Evolutionary conservation across 1,284 basidiomycete genomes (phyloP).

Genomic region (Sporisorium scitamineum): DNA sequence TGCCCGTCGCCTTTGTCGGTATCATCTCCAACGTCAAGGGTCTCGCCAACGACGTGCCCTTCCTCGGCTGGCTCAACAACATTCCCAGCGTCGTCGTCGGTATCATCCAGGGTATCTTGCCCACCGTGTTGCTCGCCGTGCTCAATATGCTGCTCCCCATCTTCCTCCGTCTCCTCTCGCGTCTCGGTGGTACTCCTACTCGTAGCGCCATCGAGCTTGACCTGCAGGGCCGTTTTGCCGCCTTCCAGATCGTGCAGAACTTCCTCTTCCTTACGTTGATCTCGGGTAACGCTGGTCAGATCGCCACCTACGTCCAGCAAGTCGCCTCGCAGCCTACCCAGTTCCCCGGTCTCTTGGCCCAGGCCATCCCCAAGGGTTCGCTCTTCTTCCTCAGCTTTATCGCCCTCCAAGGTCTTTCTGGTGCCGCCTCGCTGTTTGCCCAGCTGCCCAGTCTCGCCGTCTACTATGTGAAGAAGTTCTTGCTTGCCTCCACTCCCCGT

Average conservation of each 20-base stretch:
- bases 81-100: constrained; percentile 74
- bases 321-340: constrained; percentile 36
- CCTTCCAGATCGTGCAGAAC: constrained; percentile 78
- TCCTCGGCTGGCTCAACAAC: constrained; percentile 85
- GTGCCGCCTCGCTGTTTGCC: constrained; percentile 81
- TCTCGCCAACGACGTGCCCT: constrained; percentile 77
- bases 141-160: constrained; percentile 93
- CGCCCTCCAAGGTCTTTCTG: constrained; percentile 70
- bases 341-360: constrained; percentile 65
- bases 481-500: constrained; percentile 91
- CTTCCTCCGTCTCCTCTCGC: constrained; percentile 80
- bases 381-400: constrained; percentile 92
- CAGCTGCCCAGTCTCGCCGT: constrained; percentile 81
- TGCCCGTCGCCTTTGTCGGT: constrained; percentile 79
- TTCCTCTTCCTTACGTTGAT: constrained; percentile 67
- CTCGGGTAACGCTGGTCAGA: constrained; percentile 54
- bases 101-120: constrained; percentile 83
- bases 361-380: constrained; percentile 82
- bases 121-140: constrained; percentile 83
- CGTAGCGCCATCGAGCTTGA: constrained; percentile 85
- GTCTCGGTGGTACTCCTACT: constrained; percentile 84
- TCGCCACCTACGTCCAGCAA: constrained; percentile 41
- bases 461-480: constrained; percentile 85
- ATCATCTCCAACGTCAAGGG: constrained; percentile 82
- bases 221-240: constrained; percentile 89